phyloP scores from a whole-genome alignment of 108 stramenopile species.

The Tribonema minus region DNA sequence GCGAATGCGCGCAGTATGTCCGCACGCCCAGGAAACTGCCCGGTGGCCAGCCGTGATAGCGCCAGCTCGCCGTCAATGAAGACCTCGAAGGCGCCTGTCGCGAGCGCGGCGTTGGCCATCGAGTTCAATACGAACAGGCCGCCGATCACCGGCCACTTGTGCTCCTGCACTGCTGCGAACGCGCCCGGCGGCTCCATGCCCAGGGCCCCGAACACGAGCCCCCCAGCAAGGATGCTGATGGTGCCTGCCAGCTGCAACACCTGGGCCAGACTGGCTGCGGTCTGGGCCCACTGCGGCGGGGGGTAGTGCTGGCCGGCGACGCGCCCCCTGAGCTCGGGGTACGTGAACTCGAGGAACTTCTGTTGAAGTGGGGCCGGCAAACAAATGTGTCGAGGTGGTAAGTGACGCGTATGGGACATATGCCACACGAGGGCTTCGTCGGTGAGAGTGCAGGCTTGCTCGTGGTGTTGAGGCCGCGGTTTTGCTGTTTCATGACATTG shows the following conservation, averaged over 20 bases:
- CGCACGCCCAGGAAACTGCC: too few relatives aligned
- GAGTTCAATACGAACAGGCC: constrained; percentile 66
- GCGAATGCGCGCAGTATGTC: too few relatives aligned
- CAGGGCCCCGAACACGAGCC: constrained; percentile 44
- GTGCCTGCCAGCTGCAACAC: constrained; percentile 57
- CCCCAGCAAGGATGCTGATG: constrained; percentile 58
- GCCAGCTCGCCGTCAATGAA: constrained; percentile 59
- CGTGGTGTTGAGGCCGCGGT: too few relatives aligned
- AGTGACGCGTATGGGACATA: too few relatives aligned
- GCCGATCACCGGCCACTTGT: constrained; percentile 57
- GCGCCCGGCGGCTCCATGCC: constrained; percentile 47
- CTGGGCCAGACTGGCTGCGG: constrained; percentile 45
- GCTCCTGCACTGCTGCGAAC: constrained; percentile 49
- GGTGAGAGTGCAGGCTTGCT: too few relatives aligned
- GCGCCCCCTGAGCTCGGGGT: constrained; percentile 62
- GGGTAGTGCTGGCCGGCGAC: constrained; percentile 68
- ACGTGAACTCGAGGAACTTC: constrained; percentile 62
- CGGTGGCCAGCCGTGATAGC: constrained; percentile 64
- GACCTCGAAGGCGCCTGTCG: constrained; percentile 76
- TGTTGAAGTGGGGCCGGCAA: too few relatives aligned
- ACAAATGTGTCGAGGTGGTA: too few relatives aligned
- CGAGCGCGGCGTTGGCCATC: constrained; percentile 44
- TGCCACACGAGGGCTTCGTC: too few relatives aligned
- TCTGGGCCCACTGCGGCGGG: constrained; percentile 55
- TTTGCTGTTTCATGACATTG: too few relatives aligned